Percentiles rank a stretch among this genome's conserved stretches.
These are phyloP conservation scores for Peniophora sp. DNA, from an alignment of 1,284 basidiomycete species.

Conservation along the genomic window DNA sequence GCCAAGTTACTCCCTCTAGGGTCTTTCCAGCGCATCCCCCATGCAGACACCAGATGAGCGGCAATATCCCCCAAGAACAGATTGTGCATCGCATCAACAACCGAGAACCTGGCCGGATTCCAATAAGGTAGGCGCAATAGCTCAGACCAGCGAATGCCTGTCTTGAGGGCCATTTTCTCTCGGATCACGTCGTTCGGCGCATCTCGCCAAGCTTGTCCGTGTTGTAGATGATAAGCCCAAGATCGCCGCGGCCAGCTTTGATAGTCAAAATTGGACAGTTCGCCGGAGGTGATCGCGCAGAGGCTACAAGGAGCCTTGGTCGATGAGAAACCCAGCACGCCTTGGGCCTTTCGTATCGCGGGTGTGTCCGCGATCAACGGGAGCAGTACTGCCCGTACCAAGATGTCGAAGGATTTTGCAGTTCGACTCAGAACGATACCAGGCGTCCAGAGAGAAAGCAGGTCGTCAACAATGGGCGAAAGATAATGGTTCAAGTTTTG, in stretches of 20 bases:
- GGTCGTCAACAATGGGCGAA: slow-evolving; percentile 7
- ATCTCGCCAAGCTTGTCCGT: slow-evolving; percentile 11
- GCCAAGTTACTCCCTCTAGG: not conserved
- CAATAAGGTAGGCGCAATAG: slow-evolving; percentile 30
- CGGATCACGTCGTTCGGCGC: slow-evolving; percentile 10
- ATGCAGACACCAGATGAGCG: slow-evolving; percentile 20
- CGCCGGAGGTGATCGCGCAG: slow-evolving; percentile 18
- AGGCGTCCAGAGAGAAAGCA: slow-evolving; percentile 19
- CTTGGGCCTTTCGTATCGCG: slow-evolving; percentile 17
- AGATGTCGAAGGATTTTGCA: slow-evolving; percentile 11
- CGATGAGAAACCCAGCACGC: too few relatives aligned
- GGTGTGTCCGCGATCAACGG: slow-evolving; percentile 21
- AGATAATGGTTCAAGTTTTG: slow-evolving; percentile 7
- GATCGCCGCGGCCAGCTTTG: not conserved
- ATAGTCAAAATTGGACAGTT: slow-evolving; percentile 12
- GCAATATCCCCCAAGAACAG: slow-evolving; percentile 23
- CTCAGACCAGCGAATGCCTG: slow-evolving; percentile 26
- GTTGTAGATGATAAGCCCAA: slow-evolving; percentile 8
- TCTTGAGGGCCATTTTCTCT: slow-evolving; percentile 10
- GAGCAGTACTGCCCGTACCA: slow-evolving; percentile 14
- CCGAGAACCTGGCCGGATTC: slow-evolving; percentile 20
- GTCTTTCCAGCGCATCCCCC: slow-evolving; percentile 12
- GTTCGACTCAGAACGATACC: slow-evolving; percentile 21
- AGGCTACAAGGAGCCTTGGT: slow-evolving; percentile 10
- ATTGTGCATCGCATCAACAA: slow-evolving; percentile 30